Base-by-base conservation (phyloP, 108 stramenopile genomes). In the Craspedostauros australis region DNA sequence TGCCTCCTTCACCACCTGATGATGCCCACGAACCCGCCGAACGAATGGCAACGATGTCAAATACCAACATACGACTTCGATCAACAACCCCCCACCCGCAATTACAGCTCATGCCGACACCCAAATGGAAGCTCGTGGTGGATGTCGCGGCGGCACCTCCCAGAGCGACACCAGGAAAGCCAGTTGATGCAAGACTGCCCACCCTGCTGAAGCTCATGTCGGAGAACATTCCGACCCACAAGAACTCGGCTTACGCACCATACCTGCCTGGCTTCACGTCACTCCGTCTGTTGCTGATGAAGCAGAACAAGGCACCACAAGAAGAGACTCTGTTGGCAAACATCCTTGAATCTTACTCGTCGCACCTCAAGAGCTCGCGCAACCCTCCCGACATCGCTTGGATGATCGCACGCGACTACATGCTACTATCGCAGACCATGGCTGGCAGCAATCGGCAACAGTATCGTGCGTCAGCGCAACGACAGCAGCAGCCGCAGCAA, bases 91-190 rank as follows among this genome's bases (percentile, higher is more conserved):
- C n/a, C n/a, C n/a, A n/a, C n/a, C n/a, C n/a, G n/a, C n/a, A n/a
- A n/a, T 19, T 44, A 15, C 46, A 85, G 80, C 69, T 93, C 1
- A 70, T 75, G 62, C 91, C 91, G 0, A 68, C 77, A 28, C 91
- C 91, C 0, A 81, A 82, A 38, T 93, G 91, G 91, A 93, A 88
- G 60, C 70, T 93, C 5, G 84, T 93, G 24, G 83, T 93, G 25
- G 90, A 91, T 39, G 54, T 91, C 50, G 78, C 77, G 8, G 62
- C 39, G 2, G 53, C 46, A 19, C 58, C 49, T 3, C 38, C 33
- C 4, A 51, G 25, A 15, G 37, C 44, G 5, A 6, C 37, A 1
- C 23, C 48, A n/a, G 58, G 29, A 3, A 60, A 53, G 41, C 30
- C 45, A 2, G 3, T 15, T 14, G 66, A 68, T 30, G 40, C 16